These are phyloP conservation scores for Ceratocystis alfenasii DNA, from an alignment of 2,329 filamentous ascomycete genomes.

Conservation along the genomic window DNA sequence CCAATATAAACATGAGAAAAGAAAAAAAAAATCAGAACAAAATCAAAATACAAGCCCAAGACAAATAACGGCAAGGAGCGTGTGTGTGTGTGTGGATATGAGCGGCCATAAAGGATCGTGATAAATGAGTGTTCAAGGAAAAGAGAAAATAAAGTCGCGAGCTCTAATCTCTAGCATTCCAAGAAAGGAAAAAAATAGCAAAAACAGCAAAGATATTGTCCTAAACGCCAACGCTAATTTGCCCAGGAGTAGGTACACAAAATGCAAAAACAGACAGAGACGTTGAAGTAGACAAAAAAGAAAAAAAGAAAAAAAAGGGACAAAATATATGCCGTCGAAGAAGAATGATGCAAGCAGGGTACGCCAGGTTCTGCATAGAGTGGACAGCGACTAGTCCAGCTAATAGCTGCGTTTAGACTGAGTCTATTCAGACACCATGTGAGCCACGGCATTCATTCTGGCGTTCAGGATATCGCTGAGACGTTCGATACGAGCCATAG, in stretches of 20 bases:
- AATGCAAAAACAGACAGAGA: slow-evolving; percentile 15
- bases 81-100: not conserved
- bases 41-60: slow-evolving; percentile 1
- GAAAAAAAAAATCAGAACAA: not conserved
- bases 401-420: slow-evolving; percentile 13
- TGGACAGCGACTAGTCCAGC: slow-evolving; percentile 21
- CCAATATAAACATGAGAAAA: slow-evolving; percentile 8
- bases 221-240: slow-evolving; percentile 21
- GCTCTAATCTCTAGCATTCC: not conserved
- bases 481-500: slow-evolving; percentile 40
- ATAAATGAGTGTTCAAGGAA: slow-evolving; percentile 4
- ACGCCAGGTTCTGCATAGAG: slow-evolving; percentile 14
- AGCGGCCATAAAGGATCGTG: slow-evolving; percentile 13
- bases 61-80: slow-evolving; percentile 9
- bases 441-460: slow-evolving; percentile 21
- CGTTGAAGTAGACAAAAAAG: not conserved
- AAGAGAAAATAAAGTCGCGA: not conserved
- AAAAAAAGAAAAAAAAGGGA: not conserved
- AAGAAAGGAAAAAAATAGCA: slow-evolving; percentile 10
- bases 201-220: slow-evolving; percentile 14
- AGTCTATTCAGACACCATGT: slow-evolving; percentile 13
- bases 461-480: slow-evolving; percentile 30
- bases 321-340: slow-evolving; percentile 13
- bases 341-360: slow-evolving; percentile 14
- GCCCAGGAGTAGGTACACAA: slow-evolving; percentile 18